Evolutionary conservation across 2,329 filamentous ascomycete species (phyloP), one percentile per base, ranked within the genome.

Genomic region (Macrophomina pseudophaseolina): DNA sequence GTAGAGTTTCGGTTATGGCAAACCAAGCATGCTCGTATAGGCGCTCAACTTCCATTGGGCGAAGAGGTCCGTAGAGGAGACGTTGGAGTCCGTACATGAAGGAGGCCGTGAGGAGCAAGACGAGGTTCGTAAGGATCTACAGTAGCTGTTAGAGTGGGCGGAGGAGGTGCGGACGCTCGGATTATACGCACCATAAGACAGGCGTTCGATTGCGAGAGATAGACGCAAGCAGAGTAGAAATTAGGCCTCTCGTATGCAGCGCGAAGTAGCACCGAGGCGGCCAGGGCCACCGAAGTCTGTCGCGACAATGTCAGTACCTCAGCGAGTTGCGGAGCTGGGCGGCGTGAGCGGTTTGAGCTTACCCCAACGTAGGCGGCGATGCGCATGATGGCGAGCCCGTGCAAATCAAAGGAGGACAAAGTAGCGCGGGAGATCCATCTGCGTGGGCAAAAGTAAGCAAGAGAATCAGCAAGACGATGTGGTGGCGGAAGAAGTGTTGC

Each of bases 21-120:
- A 97, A 97, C 96, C 96, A 99, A 59, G 92, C 94, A 79, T 94
- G 94, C 79, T 99, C 95, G 76, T 97, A 97, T 14, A 99, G 87
- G 78, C 98, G 94, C 79, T 99, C 96, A 73, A 95, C 91, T 82
- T 99, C 95, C 82, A 97, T 92, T 32, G 93, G 91, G 71, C 96
- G 93, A 28, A 99, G 87, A 18, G 88, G 90, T 68, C 95, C 95
- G 75, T 94, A 99, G 76, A 96, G 92, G 63, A 97, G 83, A 73
- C 93, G 90, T 77, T 97, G 95, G 18, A 99, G 86, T 68, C 89
- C 91, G 80, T 94, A 97, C 69, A 97, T 88, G 72, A 97, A 86
- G 72, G 88, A 90, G 70, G 90, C 89, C 68, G 94, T 93, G 68
- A 92, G 78, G 64, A 99, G 86, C 68, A 98, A 88, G 67, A 92